Evolutionary conservation across 2,329 filamentous ascomycete genomes (phyloP), one percentile per base, ranked within the genome.

Genomic region (Tolypocladium ovalisporum): DNA sequence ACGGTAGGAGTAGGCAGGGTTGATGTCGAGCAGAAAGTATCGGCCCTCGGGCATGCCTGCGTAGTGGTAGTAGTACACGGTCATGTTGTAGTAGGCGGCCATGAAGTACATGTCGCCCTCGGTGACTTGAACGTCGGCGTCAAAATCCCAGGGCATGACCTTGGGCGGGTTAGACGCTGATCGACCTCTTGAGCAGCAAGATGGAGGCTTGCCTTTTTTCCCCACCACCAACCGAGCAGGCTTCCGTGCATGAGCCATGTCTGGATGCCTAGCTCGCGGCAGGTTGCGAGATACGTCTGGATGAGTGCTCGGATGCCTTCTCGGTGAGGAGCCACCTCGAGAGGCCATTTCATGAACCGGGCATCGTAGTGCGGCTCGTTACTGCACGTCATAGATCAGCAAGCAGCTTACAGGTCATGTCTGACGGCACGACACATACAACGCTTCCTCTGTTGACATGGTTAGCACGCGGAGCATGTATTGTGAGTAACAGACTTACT

Each of bases 151-250:
- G 0, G 88, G 87, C 68, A 91, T 80, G 61, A 88, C 79, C 79
- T 86, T 34, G 63, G 52, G 42, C 10, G 44, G 13, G 57, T 61
- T 54, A 29, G 13, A 4, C 59, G 56, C 40, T 7, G 29, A 49
- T n/a, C n/a, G 2, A 17, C 17, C 10, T 34, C 4, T 7, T 19
- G 19, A 29, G 10, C 55, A 34, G 19, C 24, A 36, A 54, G 17
- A 51, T 15, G 52, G 19, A 42, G 35, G 29, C 63, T 66, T 67
- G 72, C 73, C 68, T 73, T 75, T 53, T 76, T 76, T 64, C 89
- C 90, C 89, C 89, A 93, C 88, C 88, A 93, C 89, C 89, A 94
- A 8, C 89, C 89, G 36, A 94, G 75, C 35, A 93, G 74, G n/a
- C 87, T 88, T n/a, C 88, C 87, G 67, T 93, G 89, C 65, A 89